These are phyloP conservation scores for Larix kaempferi DNA, from an alignment of 75 land plant genomes.

Conservation along the genomic window DNA sequence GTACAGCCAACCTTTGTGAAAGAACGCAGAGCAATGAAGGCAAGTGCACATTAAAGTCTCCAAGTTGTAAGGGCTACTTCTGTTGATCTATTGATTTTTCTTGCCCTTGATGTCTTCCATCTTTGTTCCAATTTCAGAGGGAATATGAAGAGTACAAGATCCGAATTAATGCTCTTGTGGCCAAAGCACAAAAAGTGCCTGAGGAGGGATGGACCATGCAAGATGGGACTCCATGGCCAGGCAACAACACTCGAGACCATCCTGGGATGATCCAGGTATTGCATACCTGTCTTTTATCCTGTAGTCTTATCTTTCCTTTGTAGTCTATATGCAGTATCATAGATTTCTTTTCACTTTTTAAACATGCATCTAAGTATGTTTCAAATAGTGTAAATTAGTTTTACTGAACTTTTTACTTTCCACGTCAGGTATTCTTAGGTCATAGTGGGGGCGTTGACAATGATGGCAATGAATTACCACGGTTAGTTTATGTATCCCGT, in stretches of 20 bases:
- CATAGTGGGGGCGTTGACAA: slow-evolving; percentile 86
- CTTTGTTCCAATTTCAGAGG: slow-evolving; percentile 37
- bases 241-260: slow-evolving; percentile 80
- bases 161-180: slow-evolving; percentile 84
- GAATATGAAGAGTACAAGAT: slow-evolving; percentile 90
- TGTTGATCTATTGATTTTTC: background rate
- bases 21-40: slow-evolving; percentile 92
- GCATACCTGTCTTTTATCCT: background rate
- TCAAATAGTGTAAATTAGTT: too few relatives aligned
- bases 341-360: background rate
- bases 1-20: slow-evolving; percentile 87
- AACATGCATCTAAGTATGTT: background rate
- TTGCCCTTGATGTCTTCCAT: background rate
- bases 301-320: background rate
- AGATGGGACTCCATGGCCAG: slow-evolving; percentile 91
- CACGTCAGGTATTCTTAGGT: slow-evolving; percentile 68
- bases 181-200: slow-evolving; percentile 84
- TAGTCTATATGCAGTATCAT: background rate
- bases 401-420: slow-evolving; percentile 1
- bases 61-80: background rate
- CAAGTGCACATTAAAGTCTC: background rate
- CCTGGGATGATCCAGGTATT: slow-evolving; percentile 90
- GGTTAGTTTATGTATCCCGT: slow-evolving; percentile 86
- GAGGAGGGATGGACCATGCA: slow-evolving; percentile 93
- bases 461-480: slow-evolving; percentile 79